Evolutionary conservation across 371 early-diverging fungal species (phyloP), one percentile per base, ranked within the genome.

Genomic region (Circinella umbellata): DNA sequence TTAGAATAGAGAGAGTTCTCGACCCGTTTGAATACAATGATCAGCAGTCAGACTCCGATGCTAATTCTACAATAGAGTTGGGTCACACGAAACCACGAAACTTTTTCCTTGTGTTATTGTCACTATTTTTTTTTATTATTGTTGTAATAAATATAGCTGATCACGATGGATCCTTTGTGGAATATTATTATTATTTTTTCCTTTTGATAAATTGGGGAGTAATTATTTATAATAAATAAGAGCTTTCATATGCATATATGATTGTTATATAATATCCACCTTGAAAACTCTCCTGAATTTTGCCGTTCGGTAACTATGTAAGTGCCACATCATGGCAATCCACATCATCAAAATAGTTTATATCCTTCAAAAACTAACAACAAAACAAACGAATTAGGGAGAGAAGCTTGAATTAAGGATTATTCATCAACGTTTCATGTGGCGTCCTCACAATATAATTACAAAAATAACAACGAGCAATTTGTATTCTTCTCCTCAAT

Each of bases 351-450:
- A 47, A 47, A 1, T 47, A 9, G 47, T 9, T 47, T 9, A 47
- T 47, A 15, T 11, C 15, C 11, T 11, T 15, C 47, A 11, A 11
- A 9, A 47, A 11, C 47, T 15, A 47, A 47, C 47, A 47, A 47
- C 9, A 11, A 47, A 9, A 47, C 47, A 47, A 47, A 47, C 11
- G 47, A 54, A 15, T 54, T 15, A 54, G 54, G 54, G 20, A n/a
- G 54, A 54, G 15, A 54, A 18, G 54, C 1, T 54, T 10, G 17
- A 18, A 20, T 10, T 8, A 15, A 17, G 20, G 54, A 27, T 27
- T 27, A 27, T 27, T 27, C 27, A 27, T 57, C 34, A 57, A n/a
- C 34, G 57, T 57, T 57, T 57, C 57, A 57, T 57, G 57, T 57
- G 57, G 57, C 57, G 57, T 51, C 51, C 5, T 17, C 51, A 51